phyloP scores from a whole-genome alignment of 495 filamentous ascomycete genomes.

The Lichina pygmaea region DNA sequence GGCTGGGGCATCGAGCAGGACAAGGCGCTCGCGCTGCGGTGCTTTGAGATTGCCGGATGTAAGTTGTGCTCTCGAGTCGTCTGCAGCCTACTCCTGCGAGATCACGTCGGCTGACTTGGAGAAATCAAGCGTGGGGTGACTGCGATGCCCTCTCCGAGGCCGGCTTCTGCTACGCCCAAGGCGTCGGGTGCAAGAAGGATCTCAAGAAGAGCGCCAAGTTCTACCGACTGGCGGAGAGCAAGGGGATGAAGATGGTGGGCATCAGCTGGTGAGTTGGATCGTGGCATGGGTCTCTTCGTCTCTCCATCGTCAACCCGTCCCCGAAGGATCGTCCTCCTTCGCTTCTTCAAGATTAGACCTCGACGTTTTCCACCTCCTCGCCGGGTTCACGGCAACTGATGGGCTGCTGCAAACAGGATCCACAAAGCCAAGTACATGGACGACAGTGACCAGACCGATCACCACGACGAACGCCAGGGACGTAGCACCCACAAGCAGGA shows the following conservation, averaged over 20 bases:
- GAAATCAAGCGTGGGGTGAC: constrained; percentile 61
- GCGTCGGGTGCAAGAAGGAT: constrained; percentile 77
- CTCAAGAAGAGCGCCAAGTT: constrained; percentile 80
- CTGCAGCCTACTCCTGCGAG: background rate
- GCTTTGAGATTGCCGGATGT: constrained; percentile 88
- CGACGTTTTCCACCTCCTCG: constrained; percentile 3
- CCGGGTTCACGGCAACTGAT: background rate
- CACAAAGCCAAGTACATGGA: constrained; percentile 79
- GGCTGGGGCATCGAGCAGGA: constrained; percentile 94
- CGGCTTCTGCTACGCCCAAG: constrained; percentile 69
- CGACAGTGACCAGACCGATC: constrained; percentile 17
- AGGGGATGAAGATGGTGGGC: constrained; percentile 90
- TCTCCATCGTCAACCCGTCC: background rate
- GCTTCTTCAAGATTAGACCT: background rate
- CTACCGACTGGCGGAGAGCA: constrained; percentile 70
- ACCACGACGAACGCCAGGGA: constrained; percentile 13
- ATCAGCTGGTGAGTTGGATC: constrained; percentile 62
- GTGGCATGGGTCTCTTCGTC: too few species aligned
- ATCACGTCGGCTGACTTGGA: background rate
- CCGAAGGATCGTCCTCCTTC: background rate
- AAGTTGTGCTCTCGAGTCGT: constrained; percentile 13
- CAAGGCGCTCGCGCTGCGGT: constrained; percentile 61
- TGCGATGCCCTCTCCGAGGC: constrained; percentile 73
- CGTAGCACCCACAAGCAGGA: constrained; percentile 6
- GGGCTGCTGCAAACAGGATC: constrained; percentile 29